Evolutionary conservation across 106 monocot genomes (phyloP).

Genomic region (Posidonia australis): DNA sequence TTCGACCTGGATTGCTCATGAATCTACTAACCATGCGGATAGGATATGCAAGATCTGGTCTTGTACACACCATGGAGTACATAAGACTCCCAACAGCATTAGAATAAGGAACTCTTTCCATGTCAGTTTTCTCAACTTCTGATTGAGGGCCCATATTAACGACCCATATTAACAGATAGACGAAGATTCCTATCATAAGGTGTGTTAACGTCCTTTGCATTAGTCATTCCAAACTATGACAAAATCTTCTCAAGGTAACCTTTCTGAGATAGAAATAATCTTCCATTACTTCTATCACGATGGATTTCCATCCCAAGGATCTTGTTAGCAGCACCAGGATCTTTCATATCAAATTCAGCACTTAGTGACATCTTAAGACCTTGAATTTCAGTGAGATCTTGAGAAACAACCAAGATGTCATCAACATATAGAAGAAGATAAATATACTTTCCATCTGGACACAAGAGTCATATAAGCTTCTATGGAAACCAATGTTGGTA

Average conservation of each 20-base stretch:
- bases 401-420: conserved; percentile 4
- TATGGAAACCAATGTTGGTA: not conserved
- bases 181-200: not conserved
- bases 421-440: conserved; percentile 1
- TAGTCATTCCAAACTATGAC: not conserved
- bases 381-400: not conserved
- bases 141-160: not conserved
- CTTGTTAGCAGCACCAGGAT: not conserved
- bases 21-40: conserved; percentile 1
- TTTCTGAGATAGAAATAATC: conserved; percentile 8
- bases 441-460: not conserved
- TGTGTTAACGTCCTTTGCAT: conserved; percentile 2
- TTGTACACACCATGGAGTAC: conserved; percentile 3
- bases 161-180: not conserved
- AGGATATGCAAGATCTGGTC: not conserved
- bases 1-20: not conserved
- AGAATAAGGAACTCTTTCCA: conserved; percentile 2
- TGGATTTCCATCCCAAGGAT: conserved; percentile 2
- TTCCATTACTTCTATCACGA: not conserved
- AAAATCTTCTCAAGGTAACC: conserved; percentile 9
- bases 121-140: not conserved
- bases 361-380: not conserved
- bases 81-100: not conserved
- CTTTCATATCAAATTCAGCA: not conserved
- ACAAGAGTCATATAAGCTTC: not conserved